phyloP scores from a whole-genome alignment of 179 eudicot genomes.

The Patellifolia procumbens region DNA sequence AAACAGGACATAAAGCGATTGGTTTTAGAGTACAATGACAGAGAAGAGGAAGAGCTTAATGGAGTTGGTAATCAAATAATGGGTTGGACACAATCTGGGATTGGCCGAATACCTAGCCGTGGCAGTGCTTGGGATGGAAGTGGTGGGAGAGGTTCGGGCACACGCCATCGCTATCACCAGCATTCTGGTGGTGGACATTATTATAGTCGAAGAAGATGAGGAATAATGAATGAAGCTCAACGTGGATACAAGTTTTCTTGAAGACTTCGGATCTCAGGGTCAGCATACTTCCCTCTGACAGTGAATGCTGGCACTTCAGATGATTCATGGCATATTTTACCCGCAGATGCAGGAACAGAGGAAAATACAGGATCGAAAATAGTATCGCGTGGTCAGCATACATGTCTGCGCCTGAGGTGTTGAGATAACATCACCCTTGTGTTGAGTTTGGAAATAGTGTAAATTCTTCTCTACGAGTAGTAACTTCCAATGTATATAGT shows the following conservation, averaged over 20 bases:
- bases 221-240: background rate
- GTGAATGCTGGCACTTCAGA: background rate
- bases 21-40: conserved; percentile 90
- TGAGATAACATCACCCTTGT: background rate
- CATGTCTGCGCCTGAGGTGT: background rate
- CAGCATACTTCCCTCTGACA: background rate
- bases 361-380: background rate
- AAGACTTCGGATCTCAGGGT: background rate
- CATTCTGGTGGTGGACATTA: conserved; percentile 65
- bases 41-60: conserved; percentile 92
- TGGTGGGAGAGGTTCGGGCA: conserved; percentile 55
- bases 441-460: conserved; percentile 1
- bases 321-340: background rate
- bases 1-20: conserved; percentile 93
- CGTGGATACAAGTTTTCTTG: background rate
- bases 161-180: conserved; percentile 68
- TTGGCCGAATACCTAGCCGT: conserved; percentile 48
- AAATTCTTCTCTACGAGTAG: conserved; percentile 13
- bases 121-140: conserved; percentile 75
- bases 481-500: conserved; percentile 21
- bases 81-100: conserved; percentile 67
- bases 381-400: background rate
- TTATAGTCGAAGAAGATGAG: conserved; percentile 68
- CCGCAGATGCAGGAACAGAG: background rate
- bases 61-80: conserved; percentile 57